A percentile compares a stretch with the other conserved stretches of the same genome.
Evolutionary conservation across 768 basidiomycete genomes (phyloP).

Genomic region (Calocybe gangraenosa): DNA sequence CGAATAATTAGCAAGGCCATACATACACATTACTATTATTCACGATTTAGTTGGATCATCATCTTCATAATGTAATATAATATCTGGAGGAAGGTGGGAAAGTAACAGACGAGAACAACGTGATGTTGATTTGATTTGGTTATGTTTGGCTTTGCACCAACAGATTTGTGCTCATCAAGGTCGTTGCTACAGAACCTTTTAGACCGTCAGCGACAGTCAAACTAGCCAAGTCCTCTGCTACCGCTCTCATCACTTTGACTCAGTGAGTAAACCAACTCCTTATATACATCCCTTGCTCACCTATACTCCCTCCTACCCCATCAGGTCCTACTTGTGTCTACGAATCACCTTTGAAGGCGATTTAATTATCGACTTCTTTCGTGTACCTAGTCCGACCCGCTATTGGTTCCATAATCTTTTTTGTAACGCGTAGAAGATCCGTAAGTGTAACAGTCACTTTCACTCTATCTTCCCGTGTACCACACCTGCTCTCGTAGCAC

Average conservation of each 20-base stretch:
- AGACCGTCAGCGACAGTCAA: slow-evolving; percentile 39
- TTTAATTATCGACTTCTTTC: slow-evolving; percentile 27
- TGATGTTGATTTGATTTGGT: slow-evolving; percentile 23
- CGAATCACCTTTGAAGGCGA: slow-evolving; percentile 22
- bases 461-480: slow-evolving; percentile 7
- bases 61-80: too few relatives aligned
- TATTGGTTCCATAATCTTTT: slow-evolving; percentile 17
- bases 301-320: slow-evolving; percentile 1
- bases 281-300: not conserved
- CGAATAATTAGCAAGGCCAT: too few relatives aligned
- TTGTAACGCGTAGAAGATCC: slow-evolving; percentile 15
- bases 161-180: slow-evolving; percentile 33
- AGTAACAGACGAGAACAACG: too few relatives aligned
- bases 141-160: slow-evolving; percentile 32
- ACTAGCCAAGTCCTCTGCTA: slow-evolving; percentile 22
- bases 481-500: slow-evolving; percentile 14
- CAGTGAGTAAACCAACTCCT: slow-evolving; percentile 12
- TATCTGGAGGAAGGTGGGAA: too few relatives aligned
- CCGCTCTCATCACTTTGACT: slow-evolving; percentile 16
- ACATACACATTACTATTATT: too few relatives aligned
- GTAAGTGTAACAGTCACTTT: slow-evolving; percentile 16
- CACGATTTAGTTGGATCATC: too few relatives aligned
- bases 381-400: slow-evolving; percentile 17
- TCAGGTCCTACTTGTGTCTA: slow-evolving; percentile 20
- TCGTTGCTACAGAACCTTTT: slow-evolving; percentile 40